These are phyloP conservation scores for Medicago ruthenica DNA, from an alignment of 306 rosid genomes.

Conservation along the genomic window DNA sequence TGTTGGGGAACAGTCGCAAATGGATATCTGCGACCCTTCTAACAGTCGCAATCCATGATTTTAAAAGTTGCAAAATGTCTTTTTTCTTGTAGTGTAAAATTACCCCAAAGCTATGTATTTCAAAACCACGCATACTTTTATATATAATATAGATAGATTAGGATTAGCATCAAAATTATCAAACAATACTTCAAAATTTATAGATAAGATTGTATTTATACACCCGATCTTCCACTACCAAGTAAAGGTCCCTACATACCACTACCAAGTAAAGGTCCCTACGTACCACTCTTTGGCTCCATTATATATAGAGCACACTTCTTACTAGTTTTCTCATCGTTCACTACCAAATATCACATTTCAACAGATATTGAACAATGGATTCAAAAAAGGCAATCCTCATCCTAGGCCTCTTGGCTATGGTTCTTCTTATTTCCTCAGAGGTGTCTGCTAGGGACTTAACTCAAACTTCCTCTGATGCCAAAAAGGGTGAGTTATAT, in stretches of 20 bases:
- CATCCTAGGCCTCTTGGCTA: slow-evolving; percentile 47
- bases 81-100: no score
- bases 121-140: no score
- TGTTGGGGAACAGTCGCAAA: no score
- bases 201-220: not conserved
- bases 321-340: not conserved
- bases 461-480: slow-evolving; percentile 25
- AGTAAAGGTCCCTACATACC: no score
- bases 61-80: no score
- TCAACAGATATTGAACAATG: no score
- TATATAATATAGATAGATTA: no score
- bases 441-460: slow-evolving; percentile 47
- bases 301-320: slow-evolving; percentile 26
- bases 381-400: slow-evolving; percentile 46
- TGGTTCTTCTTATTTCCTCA: slow-evolving; percentile 40
- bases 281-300: not conserved
- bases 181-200: not conserved
- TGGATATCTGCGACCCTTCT: no score
- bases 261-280: not conserved
- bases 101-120: no score
- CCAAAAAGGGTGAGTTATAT: not conserved
- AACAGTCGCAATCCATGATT: no score
- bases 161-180: no score
- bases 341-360: not conserved
- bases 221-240: no score